Conservation (phyloP, 2,329 filamentous ascomycete genomes). For the Rhynchosporium agropyri region DNA sequence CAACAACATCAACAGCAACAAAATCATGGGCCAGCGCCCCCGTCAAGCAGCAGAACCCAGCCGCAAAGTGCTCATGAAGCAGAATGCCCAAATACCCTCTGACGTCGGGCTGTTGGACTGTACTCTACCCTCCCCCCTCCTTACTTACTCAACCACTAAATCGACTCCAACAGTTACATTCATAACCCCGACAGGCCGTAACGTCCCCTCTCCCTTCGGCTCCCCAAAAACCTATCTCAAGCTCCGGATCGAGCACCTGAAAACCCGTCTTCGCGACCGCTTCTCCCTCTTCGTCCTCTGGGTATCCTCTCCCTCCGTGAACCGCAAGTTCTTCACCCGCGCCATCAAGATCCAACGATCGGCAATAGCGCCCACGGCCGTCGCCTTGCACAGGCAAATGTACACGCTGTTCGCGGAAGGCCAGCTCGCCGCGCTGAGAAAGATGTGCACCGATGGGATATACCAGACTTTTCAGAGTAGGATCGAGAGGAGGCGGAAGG, state of each 20-base stretch:
- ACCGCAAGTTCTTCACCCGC: conserved; percentile 25
- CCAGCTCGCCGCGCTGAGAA: conserved; percentile 53
- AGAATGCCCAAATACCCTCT: conserved; percentile 27
- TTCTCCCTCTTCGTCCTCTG: conserved; percentile 31
- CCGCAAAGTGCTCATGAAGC: conserved; percentile 25
- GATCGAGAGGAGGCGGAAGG: conserved; percentile 54
- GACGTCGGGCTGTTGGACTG: conserved; percentile 38
- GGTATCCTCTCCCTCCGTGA: conserved; percentile 26
- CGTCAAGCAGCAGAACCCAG: conserved; percentile 26
- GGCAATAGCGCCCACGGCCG: conserved; percentile 55
- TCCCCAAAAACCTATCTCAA: conserved; percentile 32
- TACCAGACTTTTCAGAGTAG: conserved; percentile 54
- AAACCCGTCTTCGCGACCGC: conserved; percentile 33
- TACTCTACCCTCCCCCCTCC: conserved; percentile 21
- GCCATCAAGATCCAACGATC: conserved; percentile 49
- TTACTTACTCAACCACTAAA: conserved; percentile 19
- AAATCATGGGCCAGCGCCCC: conserved; percentile 9
- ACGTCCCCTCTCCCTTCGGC: conserved; percentile 39
- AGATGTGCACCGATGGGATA: conserved; percentile 58
- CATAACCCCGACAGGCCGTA: conserved; percentile 41
- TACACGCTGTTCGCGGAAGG: conserved; percentile 62
- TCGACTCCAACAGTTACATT: conserved; percentile 42
- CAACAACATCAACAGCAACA: background rate
- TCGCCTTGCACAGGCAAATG: conserved; percentile 62
- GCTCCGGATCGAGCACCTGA: conserved; percentile 39